Conservation (phyloP, 148 eudicot genomes). For the Cornus controversa region DNA sequence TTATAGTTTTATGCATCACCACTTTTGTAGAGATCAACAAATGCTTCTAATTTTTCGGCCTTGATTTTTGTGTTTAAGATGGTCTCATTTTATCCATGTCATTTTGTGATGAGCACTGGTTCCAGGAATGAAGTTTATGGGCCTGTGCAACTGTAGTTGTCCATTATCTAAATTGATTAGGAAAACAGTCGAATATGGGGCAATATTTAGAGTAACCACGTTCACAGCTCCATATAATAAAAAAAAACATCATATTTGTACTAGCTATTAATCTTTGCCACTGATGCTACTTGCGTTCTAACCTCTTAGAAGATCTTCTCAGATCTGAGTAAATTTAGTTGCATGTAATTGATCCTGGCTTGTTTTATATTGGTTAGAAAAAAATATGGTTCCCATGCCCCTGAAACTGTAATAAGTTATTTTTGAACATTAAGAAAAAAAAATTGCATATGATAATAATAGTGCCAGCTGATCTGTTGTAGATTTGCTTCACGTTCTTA, state of each 20-base stretch:
- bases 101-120: neutral
- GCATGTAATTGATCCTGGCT: neutral
- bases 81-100: neutral
- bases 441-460: no score
- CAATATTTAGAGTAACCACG: neutral
- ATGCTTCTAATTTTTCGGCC: neutral
- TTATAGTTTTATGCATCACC: neutral
- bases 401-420: no score
- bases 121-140: neutral
- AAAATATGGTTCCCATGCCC: no score
- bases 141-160: no score
- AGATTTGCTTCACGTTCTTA: no score
- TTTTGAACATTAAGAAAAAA: no score
- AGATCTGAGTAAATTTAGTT: neutral
- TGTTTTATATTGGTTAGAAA: neutral
- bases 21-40: neutral
- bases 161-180: neutral
- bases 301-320: neutral
- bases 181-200: neutral
- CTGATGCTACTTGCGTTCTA: neutral
- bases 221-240: neutral
- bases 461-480: no score
- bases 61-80: neutral
- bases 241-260: neutral
- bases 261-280: neutral